Evolutionary conservation across 2,329 filamentous ascomycete genomes (phyloP).

Genomic region (Dactylellina leptospora): DNA sequence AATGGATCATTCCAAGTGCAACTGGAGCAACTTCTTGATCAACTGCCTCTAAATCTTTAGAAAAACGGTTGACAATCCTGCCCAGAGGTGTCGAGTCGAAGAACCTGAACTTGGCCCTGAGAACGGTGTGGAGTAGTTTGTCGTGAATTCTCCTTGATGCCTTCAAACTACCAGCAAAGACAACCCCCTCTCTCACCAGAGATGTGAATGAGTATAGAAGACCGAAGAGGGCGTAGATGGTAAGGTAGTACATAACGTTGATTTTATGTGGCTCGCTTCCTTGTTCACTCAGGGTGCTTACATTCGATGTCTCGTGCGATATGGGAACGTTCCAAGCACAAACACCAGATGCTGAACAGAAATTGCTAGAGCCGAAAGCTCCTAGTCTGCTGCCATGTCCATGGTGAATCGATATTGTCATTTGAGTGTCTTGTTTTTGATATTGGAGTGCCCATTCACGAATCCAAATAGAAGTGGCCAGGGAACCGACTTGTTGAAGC

Average conservation of each 20-base stretch:
- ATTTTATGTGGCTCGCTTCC: constrained; percentile 66
- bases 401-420: constrained; percentile 30
- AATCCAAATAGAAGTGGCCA: constrained; percentile 94
- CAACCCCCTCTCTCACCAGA: constrained; percentile 80
- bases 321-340: constrained; percentile 63
- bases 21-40: constrained; percentile 96
- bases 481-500: constrained; percentile 82
- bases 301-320: constrained; percentile 24
- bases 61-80: constrained; percentile 98
- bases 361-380: constrained; percentile 37
- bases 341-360: constrained; percentile 61
- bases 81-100: constrained; percentile 96
- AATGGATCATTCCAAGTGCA: constrained; percentile 77
- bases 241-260: constrained; percentile 83
- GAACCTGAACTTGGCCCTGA: constrained; percentile 93
- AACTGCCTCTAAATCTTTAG: constrained; percentile 92
- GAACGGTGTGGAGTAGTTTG: constrained; percentile 77
- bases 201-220: constrained; percentile 80
- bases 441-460: constrained; percentile 70
- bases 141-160: constrained; percentile 87
- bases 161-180: constrained; percentile 90
- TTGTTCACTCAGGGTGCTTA: constrained; percentile 61
- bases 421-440: constrained; percentile 29
- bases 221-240: constrained; percentile 82
- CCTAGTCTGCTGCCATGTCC: constrained; percentile 61